phyloP scores from a whole-genome alignment of 805 yeast species.

The Yamadazyma olivae region DNA sequence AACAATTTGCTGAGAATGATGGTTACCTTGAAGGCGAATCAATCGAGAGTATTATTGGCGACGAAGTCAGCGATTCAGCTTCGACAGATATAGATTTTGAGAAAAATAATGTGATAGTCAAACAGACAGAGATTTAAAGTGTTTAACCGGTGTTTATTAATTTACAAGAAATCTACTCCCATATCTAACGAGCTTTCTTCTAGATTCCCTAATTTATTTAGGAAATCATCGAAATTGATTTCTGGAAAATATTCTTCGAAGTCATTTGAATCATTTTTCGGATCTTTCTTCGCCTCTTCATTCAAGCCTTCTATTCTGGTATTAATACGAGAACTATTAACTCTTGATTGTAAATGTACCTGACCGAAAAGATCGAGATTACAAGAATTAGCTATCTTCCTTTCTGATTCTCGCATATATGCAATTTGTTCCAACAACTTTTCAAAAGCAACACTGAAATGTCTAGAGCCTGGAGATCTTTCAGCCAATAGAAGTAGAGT shows the following conservation, averaged over 20 bases:
- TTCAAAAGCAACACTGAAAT: constrained; percentile 5
- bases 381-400: too few relatives aligned
- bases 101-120: background rate
- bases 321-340: too few relatives aligned
- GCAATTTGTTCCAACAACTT: constrained; percentile 3
- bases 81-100: background rate
- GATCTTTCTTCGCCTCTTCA: background rate
- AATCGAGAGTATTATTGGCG: background rate
- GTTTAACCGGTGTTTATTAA: too few relatives aligned
- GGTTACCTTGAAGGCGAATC: constrained; percentile 7
- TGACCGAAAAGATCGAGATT: too few relatives aligned
- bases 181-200: background rate
- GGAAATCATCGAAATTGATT: background rate
- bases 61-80: background rate
- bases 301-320: background rate
- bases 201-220: background rate
- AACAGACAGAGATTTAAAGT: background rate
- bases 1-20: constrained; percentile 3
- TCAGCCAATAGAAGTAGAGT: constrained; percentile 3
- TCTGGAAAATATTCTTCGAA: background rate
- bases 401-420: too few relatives aligned
- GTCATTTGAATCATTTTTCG: background rate
- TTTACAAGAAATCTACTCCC: background rate
- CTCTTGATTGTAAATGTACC: too few relatives aligned
- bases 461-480: constrained; percentile 2